Evolutionary conservation across 31 red algal genomes (phyloP), one percentile per base, ranked within the genome.

Genomic region (Endocladia muricata): DNA sequence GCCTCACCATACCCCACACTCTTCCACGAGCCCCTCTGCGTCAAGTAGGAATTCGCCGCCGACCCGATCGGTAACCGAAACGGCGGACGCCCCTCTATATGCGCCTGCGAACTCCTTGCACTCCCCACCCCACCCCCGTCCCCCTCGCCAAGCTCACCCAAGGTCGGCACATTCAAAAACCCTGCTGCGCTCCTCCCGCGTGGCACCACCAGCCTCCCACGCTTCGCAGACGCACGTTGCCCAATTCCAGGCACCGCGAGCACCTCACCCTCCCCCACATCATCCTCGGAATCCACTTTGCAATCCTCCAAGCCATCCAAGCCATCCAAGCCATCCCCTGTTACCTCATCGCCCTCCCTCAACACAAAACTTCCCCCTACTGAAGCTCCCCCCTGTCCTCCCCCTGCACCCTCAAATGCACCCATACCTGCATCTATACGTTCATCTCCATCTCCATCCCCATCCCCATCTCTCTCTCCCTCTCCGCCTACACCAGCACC

Each of bases 11-110:
- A 54, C 0, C 88, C 88, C 9, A 91, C 40, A 56, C 70, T 73
- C 37, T 83, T 82, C 69, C 77, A 82, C 3, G 79, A 83, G 29
- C 88, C 77, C 68, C 70, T 70, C 54, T 91, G 71, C 39, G 71
- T 83, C 40, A 91, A 61, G 42, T 76, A 91, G 13, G 76, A 81
- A 62, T 77, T 82, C 2, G 55, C 78, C 4, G 88, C 70, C 11
- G 70, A 83, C 49, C 49, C 73, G 15, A 91, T 60, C n/a, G 73
- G 79, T 11, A 91, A 49, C 48, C 23, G 29, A 11, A 65, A 87
- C 15, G 65, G 83, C 3, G 83, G 83, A 37, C 83, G 83, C 19
- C 37, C 57, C 61, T 78, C 74, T 2, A 77, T 78, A 28, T 40
- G 57, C 3, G 58, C 83, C 55, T 34, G 75, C 13, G 83, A 87